These are phyloP conservation scores for Claviceps arundinis DNA, from an alignment of 2,329 filamentous ascomycete genomes.

Conservation along the genomic window DNA sequence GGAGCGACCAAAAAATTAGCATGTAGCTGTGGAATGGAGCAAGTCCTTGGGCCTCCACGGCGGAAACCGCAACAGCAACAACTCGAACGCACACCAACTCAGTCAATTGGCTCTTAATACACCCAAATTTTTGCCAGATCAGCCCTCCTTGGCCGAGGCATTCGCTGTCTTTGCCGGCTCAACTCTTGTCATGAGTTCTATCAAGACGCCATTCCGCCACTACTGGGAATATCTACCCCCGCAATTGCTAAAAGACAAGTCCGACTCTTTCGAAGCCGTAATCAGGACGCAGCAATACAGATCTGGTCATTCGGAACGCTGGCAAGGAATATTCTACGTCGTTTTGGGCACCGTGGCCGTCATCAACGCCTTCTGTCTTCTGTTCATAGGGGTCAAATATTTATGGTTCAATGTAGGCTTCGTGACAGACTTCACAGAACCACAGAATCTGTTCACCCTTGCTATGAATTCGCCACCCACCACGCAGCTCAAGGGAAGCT, in stretches of 20 bases:
- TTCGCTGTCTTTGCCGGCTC: constrained; percentile 56
- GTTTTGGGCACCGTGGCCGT: constrained; percentile 52
- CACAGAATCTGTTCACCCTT: constrained; percentile 59
- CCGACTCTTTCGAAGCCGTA: constrained; percentile 50
- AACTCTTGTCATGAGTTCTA: constrained; percentile 48
- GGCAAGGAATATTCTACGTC: constrained; percentile 55
- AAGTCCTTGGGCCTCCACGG: constrained; percentile 41
- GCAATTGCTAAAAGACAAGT: constrained; percentile 24
- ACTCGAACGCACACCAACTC: constrained; percentile 42
- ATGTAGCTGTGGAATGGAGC: constrained; percentile 40
- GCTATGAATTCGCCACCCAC: constrained; percentile 47
- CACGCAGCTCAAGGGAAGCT: constrained; percentile 22
- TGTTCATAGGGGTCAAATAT: no score
- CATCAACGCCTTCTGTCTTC: constrained; percentile 36
- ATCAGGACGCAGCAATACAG: constrained; percentile 56
- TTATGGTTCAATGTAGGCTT: constrained; percentile 23
- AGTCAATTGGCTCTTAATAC: constrained; percentile 37
- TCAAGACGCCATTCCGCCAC: constrained; percentile 47
- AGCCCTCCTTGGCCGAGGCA: constrained; percentile 62
- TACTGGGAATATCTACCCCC: constrained; percentile 29
- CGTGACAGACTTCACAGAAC: constrained; percentile 68
- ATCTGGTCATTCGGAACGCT: constrained; percentile 45
- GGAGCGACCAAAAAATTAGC: constrained; percentile 13
- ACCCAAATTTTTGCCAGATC: constrained; percentile 28
- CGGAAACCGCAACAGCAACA: constrained; percentile 40